These are phyloP conservation scores for Thelonectria discophora DNA, from an alignment of 2,329 filamentous ascomycete species.

Conservation along the genomic window DNA sequence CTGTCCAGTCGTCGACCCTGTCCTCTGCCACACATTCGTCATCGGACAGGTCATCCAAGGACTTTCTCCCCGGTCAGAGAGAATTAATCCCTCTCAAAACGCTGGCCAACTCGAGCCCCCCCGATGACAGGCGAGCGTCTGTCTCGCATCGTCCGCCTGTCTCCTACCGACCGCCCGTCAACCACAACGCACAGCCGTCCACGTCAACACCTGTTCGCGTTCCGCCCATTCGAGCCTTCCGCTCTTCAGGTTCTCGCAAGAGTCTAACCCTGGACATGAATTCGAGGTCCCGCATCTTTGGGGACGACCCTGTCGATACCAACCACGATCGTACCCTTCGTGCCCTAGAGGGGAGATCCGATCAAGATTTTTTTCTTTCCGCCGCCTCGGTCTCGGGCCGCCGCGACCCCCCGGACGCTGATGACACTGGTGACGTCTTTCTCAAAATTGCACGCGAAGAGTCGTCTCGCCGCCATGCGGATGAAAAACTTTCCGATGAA, in stretches of 20 bases:
- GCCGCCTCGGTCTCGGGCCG: slow-evolving; percentile 53
- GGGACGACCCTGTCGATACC: slow-evolving; percentile 54
- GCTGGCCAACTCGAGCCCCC: slow-evolving; percentile 47
- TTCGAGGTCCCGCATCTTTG: slow-evolving; percentile 53
- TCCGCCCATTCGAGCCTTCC: slow-evolving; percentile 65
- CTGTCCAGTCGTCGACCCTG: slow-evolving; percentile 23
- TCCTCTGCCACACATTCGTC: slow-evolving; percentile 26
- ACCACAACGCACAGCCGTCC: slow-evolving; percentile 44
- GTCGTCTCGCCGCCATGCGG: slow-evolving; percentile 48
- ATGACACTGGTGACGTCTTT: slow-evolving; percentile 68
- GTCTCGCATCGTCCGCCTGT: slow-evolving; percentile 56
- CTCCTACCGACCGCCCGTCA: slow-evolving; percentile 58
- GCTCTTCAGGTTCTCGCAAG: slow-evolving; percentile 65
- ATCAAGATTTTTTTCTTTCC: slow-evolving; percentile 45
- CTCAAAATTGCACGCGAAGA: slow-evolving; percentile 67
- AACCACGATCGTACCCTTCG: slow-evolving; percentile 61
- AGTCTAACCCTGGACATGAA: slow-evolving; percentile 64
- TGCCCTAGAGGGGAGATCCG: slow-evolving; percentile 57
- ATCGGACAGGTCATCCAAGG: slow-evolving; percentile 35
- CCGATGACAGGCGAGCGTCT: slow-evolving; percentile 59
- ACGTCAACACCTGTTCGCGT: slow-evolving; percentile 52
- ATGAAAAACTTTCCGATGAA: slow-evolving; percentile 47
- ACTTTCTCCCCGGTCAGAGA: slow-evolving; percentile 52
- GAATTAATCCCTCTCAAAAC: slow-evolving; percentile 59
- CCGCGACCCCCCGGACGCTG: slow-evolving; percentile 50